phyloP scores from a whole-genome alignment of 2,329 filamentous ascomycete genomes.

The Sphaerulina vaccinii region DNA sequence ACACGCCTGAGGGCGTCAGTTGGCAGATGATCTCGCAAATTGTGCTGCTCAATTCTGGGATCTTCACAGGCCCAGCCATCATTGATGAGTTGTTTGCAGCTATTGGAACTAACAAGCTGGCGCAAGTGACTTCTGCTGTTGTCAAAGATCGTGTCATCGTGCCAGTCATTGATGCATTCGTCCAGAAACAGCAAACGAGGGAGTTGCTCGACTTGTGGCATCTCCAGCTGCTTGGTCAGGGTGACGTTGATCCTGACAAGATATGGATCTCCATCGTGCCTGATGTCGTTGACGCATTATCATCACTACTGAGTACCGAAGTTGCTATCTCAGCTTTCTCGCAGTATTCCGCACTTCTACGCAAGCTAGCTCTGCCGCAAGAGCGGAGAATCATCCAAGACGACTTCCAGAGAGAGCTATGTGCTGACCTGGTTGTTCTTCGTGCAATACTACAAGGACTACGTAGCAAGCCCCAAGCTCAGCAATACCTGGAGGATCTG shows the following conservation, averaged over 20 bases:
- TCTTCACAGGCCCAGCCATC: conserved; percentile 40
- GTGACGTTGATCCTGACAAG: conserved; percentile 6
- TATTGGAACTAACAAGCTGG: neutral
- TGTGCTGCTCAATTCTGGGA: conserved; percentile 48
- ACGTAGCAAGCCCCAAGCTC: neutral
- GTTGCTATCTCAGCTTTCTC: neutral
- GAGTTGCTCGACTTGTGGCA: conserved; percentile 34
- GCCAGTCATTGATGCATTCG: conserved; percentile 36
- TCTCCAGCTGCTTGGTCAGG: conserved; percentile 22
- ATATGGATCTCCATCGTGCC: conserved; percentile 1
- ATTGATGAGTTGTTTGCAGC: conserved; percentile 13
- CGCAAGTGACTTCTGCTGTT: neutral
- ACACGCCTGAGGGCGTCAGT: neutral
- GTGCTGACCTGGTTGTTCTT: conserved; percentile 12
- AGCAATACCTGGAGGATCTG: conserved; percentile 4
- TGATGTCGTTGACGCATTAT: conserved; percentile 1
- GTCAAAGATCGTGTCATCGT: conserved; percentile 23
- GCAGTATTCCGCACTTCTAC: conserved; percentile 1
- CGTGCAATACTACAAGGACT: conserved; percentile 10
- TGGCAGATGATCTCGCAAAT: conserved; percentile 46
- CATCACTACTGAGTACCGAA: neutral
- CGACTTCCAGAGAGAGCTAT: neutral
- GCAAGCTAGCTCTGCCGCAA: neutral
- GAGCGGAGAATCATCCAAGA: neutral
- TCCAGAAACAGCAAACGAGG: conserved; percentile 29